Base-by-base conservation (phyloP, 140 eudicot species). In the Erigeron philadelphicus region DNA sequence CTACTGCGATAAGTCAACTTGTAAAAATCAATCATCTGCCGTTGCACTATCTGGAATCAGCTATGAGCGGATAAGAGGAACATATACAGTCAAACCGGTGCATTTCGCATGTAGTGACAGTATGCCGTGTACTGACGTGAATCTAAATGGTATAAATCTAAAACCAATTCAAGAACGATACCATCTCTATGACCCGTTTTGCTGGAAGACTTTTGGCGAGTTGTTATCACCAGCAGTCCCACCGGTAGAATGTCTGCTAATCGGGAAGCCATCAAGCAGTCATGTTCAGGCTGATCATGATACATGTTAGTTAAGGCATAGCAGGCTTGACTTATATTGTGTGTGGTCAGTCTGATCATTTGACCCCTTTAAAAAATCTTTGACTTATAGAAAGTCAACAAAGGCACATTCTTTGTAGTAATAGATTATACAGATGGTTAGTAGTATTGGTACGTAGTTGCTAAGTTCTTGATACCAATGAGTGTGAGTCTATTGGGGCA, bases 41-140 rank as follows among this genome's bases (percentile, higher is more conserved):
- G 90, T 89, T 17, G 79, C 95, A 11, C 55, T 89, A 45, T 84
- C 96, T 1, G 95, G 88, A 40, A 75, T 89, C 55, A 72, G 83
- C 40, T 89, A 84, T 52, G 86, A 86, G 48, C 78, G 80, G 9
- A 86, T 89, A 68, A 76, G 72, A 74, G 95, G 95, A 62, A 86
- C 95, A 1, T 89, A 89, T 50, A 84, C 95, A 1, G 80, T 68
- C 16, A 84, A 78, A 55, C 96, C 96, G 0, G 87, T 89, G 48
- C 90, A 78, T 47, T 84, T 89, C n/a, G 96, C 95, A 0, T 89
- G 96, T 65, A 89, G 96, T 25, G 95, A 89, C 78, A 75, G 82
- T 71, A 76, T 74, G 69, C 96, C 96, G 3, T 89, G 96, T 71
- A 72, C 81, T 0, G 90, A 81, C 12, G 81, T 89, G 42, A 79